Base-by-base conservation (phyloP, 1,139 yeast genomes). In the Kodamaea fungicola region DNA sequence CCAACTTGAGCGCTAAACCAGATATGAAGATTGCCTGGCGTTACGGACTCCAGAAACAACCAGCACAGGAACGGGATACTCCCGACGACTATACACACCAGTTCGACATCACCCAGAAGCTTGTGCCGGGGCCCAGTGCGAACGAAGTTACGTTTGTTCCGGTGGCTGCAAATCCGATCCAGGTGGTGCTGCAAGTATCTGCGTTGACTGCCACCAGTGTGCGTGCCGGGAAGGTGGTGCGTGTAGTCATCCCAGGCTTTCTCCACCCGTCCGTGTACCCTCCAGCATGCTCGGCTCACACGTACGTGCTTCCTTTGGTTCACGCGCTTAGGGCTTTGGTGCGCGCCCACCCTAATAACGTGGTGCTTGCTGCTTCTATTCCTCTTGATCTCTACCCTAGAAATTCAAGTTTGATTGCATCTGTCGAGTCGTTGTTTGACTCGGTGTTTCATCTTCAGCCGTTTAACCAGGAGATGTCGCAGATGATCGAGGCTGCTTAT, bases 1-100 rank as follows among this genome's bases (percentile, higher is more conserved):
- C 83, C 25, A 85, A 85, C 51, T 54, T 83, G 48, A n/a, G 13
- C 8, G 69, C 68, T 38, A 10, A 22, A 6, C 42, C 46, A 27
- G 86, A 83, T 47, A 61, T 87, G 67, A 83, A 81, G 54, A 87
- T 87, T 50, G 95, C 96, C 2, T 87, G 96, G 96, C 75, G 95
- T 51, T 87, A 87, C 50, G 88, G 88, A 0, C 57, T 81, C 37
- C 74, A 71, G 31, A 75, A 76, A 39, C 73, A 62, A 32, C 44
- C 3, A 54, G 61, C 28, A 50, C 49, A 22, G 16, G 40, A 7
- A 38, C 36, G 9, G 22, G 50, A 40, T 8, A 45, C 41, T 19
- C 16, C 25, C 49, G 78, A 77, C 34, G 55, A 78, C 50, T 80
- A 81, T 61, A 79, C 68, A 51, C 66, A 82, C 55, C 94, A 76